Evolutionary conservation across 345 rosid species (phyloP).

Genomic region (Dimocarpus longan): DNA sequence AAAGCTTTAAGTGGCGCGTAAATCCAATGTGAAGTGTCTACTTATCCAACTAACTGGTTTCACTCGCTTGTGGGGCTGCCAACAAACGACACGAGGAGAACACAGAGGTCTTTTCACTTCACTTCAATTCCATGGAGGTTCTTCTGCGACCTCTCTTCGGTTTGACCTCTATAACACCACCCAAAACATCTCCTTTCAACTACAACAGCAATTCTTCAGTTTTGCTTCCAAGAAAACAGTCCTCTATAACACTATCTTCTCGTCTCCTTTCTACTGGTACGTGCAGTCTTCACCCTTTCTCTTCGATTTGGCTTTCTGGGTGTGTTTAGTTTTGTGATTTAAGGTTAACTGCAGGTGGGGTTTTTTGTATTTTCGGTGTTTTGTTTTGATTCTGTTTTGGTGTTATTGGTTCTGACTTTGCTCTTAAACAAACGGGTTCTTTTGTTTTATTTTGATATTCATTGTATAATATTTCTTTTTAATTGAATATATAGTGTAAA

Average conservation of each 20-base stretch:
- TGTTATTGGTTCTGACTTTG: neutral
- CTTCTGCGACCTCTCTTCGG: conserved; percentile 9
- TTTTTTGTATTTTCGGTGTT: conserved; percentile 11
- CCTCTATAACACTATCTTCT: neutral
- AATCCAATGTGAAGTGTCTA: neutral
- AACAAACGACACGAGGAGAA: neutral
- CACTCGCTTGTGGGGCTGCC: neutral
- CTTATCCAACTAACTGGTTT: neutral
- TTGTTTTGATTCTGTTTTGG: neutral
- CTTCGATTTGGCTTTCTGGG: neutral
- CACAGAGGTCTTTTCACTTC: neutral
- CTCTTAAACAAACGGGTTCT: neutral
- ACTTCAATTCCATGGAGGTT: conserved; percentile 4
- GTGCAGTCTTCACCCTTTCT: neutral
- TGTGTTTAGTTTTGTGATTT: neutral
- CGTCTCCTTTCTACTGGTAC: conserved; percentile 33
- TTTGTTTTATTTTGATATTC: neutral
- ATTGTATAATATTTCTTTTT: neutral
- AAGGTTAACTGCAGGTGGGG: neutral
- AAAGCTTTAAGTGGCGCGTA: neutral
- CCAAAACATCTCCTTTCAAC: neutral
- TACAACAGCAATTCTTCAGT: neutral
- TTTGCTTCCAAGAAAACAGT: neutral
- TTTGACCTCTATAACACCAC: neutral
- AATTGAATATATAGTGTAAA: neutral